Percentiles rank a stretch among this genome's conserved stretches.
Conservation (phyloP, 305 asterid species). For the Ajuga reptans region DNA sequence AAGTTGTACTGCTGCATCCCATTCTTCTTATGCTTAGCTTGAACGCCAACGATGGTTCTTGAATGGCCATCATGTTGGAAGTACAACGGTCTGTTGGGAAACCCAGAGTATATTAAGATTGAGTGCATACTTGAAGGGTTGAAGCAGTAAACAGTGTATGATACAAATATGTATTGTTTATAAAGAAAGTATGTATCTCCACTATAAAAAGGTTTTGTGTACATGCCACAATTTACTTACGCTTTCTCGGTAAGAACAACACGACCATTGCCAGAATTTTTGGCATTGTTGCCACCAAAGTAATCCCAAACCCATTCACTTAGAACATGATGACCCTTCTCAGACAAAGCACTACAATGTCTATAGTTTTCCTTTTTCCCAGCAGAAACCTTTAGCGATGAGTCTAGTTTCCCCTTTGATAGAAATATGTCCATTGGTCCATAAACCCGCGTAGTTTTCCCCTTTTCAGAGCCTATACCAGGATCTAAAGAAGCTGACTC, state of each 20-base stretch:
- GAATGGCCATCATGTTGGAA: constrained; percentile 95
- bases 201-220: not conserved
- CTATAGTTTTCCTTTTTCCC: constrained; percentile 21
- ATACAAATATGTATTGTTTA: not conserved
- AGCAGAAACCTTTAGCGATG: constrained; percentile 16
- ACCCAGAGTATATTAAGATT: constrained; percentile 18
- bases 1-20: constrained; percentile 55
- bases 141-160: not conserved
- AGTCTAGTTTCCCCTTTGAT: constrained; percentile 33
- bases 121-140: not conserved
- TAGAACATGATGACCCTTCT: constrained; percentile 51
- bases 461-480: constrained; percentile 19
- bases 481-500: constrained; percentile 10
- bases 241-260: constrained; percentile 63
- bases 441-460: constrained; percentile 33
- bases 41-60: constrained; percentile 88
- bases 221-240: constrained; percentile 38
- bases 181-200: not conserved
- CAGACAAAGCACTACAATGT: constrained; percentile 22
- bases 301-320: constrained; percentile 84
- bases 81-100: constrained; percentile 68
- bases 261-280: constrained; percentile 30
- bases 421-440: constrained; percentile 84
- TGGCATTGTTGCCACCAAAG: constrained; percentile 42
- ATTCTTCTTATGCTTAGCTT: constrained; percentile 46